Conservation (phyloP, 306 rosid genomes). For the Clitoria ternatea region DNA sequence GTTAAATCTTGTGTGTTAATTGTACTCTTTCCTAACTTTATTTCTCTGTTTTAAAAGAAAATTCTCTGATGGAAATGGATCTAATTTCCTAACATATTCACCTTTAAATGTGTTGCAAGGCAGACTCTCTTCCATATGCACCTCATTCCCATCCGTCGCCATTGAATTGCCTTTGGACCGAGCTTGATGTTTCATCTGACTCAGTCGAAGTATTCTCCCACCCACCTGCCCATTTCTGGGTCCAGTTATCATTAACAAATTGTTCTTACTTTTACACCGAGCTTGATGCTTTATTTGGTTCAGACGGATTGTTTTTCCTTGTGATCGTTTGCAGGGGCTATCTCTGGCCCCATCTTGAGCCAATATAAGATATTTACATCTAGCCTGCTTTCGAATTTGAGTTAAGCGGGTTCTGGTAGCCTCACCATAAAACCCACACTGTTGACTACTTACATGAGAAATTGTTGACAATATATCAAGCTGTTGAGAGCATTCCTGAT, state of each 20-base stretch:
- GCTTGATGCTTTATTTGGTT: constrained; percentile 30
- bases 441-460: constrained; percentile 3
- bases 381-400: constrained; percentile 33
- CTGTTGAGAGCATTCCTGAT: constrained; percentile 11
- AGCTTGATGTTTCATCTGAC: constrained; percentile 34
- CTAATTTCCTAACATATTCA: too few species aligned
- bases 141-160: neutral
- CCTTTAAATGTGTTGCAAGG: constrained; percentile 12
- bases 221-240: neutral
- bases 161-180: constrained; percentile 16
- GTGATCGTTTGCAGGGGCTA: neutral
- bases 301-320: constrained; percentile 22
- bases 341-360: neutral
- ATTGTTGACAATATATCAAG: constrained; percentile 1
- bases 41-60: too few species aligned
- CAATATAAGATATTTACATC: constrained; percentile 5
- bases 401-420: constrained; percentile 20
- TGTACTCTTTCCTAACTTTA: too few species aligned
- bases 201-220: constrained; percentile 16
- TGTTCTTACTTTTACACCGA: constrained; percentile 18
- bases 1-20: too few species aligned
- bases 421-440: neutral
- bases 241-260: neutral
- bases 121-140: neutral
- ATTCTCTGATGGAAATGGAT: too few species aligned